Conservation (phyloP, 2,329 filamentous ascomycete genomes). For the Aspergillus quadricinctus region DNA sequence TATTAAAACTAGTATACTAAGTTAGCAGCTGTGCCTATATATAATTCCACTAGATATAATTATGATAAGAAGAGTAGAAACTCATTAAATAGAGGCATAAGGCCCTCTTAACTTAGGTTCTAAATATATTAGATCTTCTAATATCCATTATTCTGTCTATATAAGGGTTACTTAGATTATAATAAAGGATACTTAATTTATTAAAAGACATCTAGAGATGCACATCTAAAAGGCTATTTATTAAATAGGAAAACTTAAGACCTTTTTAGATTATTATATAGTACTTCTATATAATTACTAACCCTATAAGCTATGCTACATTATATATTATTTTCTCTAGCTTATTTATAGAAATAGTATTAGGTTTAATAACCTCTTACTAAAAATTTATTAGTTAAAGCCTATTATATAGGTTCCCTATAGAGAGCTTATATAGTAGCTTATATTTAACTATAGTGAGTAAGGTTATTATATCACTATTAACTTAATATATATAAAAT, state of each 20-base stretch:
- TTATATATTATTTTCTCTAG: constrained; percentile 14
- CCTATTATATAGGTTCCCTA: constrained; percentile 2
- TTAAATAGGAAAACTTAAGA: constrained; percentile 22
- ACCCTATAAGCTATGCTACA: constrained; percentile 11
- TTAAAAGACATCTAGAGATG: constrained; percentile 14
- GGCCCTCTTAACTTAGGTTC: constrained; percentile 7
- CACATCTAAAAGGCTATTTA: constrained; percentile 14
- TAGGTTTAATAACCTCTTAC: constrained; percentile 6
- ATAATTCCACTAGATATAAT: constrained; percentile 17
- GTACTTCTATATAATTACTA: constrained; percentile 17
- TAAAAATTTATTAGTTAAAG: constrained; percentile 9
- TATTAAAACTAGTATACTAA: no score
- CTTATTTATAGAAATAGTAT: neutral
- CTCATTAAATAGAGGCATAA: constrained; percentile 19
- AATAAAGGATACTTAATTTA: constrained; percentile 18
- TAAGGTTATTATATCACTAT: neutral
- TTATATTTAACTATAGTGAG: constrained; percentile 4
- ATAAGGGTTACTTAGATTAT: constrained; percentile 18
- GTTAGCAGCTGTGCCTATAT: no score
- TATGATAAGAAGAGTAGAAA: constrained; percentile 9
- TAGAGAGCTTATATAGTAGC: constrained; percentile 4
- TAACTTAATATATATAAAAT: constrained; percentile 12
- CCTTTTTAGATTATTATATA: constrained; percentile 24
- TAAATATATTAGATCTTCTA: neutral
- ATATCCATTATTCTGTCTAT: neutral